Base-by-base conservation (phyloP, 768 basidiomycete species). In the Podaxis sp. region DNA sequence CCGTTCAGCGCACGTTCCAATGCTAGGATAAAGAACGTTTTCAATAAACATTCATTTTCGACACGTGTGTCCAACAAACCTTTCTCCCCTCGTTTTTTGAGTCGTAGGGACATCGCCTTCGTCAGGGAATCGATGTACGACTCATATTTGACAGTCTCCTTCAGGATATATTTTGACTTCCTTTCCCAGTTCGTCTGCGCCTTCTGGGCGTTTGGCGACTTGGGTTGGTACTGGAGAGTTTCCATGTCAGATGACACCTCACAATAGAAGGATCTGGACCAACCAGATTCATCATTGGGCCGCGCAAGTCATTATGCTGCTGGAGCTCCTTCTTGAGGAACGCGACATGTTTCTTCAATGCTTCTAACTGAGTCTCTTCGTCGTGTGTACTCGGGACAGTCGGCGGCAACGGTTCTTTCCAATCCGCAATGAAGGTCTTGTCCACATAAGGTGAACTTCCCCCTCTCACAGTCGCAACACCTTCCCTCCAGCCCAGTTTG, bases 71-170 rank as follows among this genome's bases (percentile, higher is more conserved):
- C 28, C 1, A 22, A 60, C 68, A 15, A 51, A 79, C 83, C 84
- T 74, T 93, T 95, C 76, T 98, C 93, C 33, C 96, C 96, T 59
- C 94, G 86, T 73, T 89, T 93, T 76, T 93, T 93, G 67, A 96
- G 77, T 38, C 95, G 87, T 48, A 96, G 80, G 8, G 80, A 79
- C 88, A 95, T 96, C 40, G 91, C 96, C 3, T 80, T 76, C 71
- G 89, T 86, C 33, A 99, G 82, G 5, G 95, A 92, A 66, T 96
- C 95, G 60, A 96, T 89, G 73, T 99, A 99, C 15, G 92, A 91
- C 58, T 93, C 88, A 74, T 98, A 99, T 74, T 99, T 99, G 71
- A 95, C 92, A 46, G 94, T 92, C 77, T 99, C 96, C 8, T 90
- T 86, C 58, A 95, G 81, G 52, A 99, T 78, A 73, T 93, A 93